These are phyloP conservation scores for Euphorbia tirucalli DNA, from an alignment of 345 rosid species.

Conservation along the genomic window DNA sequence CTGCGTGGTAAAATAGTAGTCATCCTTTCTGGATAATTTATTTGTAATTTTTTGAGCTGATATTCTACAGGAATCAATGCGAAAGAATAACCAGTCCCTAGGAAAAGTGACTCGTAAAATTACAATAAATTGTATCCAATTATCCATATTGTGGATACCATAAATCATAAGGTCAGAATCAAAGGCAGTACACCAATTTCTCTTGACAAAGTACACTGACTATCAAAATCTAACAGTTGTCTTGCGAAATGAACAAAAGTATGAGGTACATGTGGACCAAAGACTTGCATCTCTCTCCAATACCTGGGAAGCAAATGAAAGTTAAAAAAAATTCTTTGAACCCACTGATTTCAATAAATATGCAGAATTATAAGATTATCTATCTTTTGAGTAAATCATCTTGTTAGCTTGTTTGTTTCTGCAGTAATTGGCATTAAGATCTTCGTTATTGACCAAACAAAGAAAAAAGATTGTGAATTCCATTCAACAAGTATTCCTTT, in stretches of 20 bases:
- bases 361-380: not conserved
- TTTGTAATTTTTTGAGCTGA: not conserved
- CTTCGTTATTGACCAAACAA: not conserved
- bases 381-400: not conserved
- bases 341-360: not conserved
- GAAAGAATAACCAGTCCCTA: not conserved
- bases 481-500: not conserved
- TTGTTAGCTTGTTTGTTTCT: not conserved
- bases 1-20: slow-evolving; percentile 31
- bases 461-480: not conserved
- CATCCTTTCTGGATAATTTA: slow-evolving; percentile 5
- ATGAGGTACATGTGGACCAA: not conserved
- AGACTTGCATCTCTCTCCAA: not conserved
- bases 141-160: not conserved
- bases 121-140: not conserved
- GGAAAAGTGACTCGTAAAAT: not conserved
- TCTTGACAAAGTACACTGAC: not conserved
- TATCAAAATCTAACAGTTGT: slow-evolving; percentile 4
- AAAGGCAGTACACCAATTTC: slow-evolving; percentile 2
- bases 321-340: not conserved
- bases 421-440: not conserved
- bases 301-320: not conserved
- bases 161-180: not conserved
- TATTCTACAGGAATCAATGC: not conserved
- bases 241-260: not conserved